A percentile compares a stretch with the other conserved stretches of the same genome.
Conservation (phyloP, 1,284 basidiomycete genomes). For the Cryptococcus sp. region DNA sequence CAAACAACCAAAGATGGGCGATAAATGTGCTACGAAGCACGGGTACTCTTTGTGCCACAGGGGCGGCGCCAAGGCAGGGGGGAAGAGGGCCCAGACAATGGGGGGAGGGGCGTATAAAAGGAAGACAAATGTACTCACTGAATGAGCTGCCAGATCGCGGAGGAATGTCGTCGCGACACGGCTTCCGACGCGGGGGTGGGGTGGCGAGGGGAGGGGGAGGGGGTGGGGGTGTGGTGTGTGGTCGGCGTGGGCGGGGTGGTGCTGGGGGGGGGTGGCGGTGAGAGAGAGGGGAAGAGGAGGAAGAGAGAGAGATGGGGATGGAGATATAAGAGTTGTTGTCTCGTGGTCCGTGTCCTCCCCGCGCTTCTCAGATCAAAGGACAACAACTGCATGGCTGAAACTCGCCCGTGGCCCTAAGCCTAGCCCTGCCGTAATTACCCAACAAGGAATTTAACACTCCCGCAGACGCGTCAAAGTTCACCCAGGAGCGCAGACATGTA, state of each 20-base stretch:
- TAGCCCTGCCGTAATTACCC: neutral
- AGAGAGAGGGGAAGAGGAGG: constrained; percentile 24
- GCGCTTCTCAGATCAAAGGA: neutral
- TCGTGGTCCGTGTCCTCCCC: neutral
- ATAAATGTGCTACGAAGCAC: neutral
- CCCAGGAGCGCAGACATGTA: too few relatives aligned
- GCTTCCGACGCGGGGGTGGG: neutral
- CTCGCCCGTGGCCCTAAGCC: neutral
- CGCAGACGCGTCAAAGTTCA: neutral
- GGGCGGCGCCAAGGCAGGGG: neutral
- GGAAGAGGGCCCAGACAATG: neutral
- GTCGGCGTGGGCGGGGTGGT: constrained; percentile 49
- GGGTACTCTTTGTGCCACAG: neutral
- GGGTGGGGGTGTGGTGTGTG: neutral
- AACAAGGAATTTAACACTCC: neutral
- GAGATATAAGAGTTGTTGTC: too few relatives aligned
- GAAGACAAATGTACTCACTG: too few relatives aligned
- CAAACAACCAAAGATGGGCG: neutral
- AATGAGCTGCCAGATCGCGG: too few relatives aligned
- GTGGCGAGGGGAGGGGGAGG: neutral
- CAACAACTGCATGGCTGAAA: neutral
- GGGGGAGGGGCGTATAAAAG: neutral
- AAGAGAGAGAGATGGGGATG: neutral
- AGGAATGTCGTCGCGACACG: neutral
- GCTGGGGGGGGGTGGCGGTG: constrained; percentile 51